Conservation (phyloP, 2,329 filamentous ascomycete species). For the Pseudogymnoascus sp. region DNA sequence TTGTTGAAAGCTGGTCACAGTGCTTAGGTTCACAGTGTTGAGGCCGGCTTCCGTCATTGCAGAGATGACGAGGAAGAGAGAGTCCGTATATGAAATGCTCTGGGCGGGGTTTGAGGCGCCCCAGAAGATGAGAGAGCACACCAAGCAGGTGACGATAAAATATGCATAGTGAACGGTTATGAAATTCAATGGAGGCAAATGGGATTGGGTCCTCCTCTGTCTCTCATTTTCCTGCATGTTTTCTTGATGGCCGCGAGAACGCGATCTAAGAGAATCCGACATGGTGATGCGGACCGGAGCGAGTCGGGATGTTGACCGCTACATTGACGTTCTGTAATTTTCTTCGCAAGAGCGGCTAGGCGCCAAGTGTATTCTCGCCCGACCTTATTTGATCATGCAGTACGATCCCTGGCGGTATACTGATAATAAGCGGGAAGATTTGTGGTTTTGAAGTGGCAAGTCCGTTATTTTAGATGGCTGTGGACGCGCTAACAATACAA, state of each 20-base stretch:
- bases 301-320: neutral
- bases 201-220: neutral
- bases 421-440: neutral
- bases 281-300: neutral
- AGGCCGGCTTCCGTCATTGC: slow-evolving; percentile 60
- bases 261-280: neutral
- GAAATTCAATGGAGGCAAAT: slow-evolving; percentile 44
- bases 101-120: slow-evolving; percentile 41
- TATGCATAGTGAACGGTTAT: slow-evolving; percentile 60
- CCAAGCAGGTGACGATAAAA: slow-evolving; percentile 47
- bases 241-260: neutral
- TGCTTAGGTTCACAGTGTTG: slow-evolving; percentile 57
- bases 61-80: slow-evolving; percentile 57
- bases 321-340: neutral
- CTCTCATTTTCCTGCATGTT: neutral
- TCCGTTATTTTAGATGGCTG: neutral
- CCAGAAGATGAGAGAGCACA: slow-evolving; percentile 55
- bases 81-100: slow-evolving; percentile 51
- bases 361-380: neutral
- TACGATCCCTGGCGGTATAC: neutral
- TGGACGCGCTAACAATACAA: neutral
- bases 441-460: neutral
- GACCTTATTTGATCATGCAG: neutral
- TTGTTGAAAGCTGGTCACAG: slow-evolving; percentile 60
- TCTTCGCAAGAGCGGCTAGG: neutral